Conservation (phyloP, 208 protist genomes). For the Trypanosoma grayi region DNA sequence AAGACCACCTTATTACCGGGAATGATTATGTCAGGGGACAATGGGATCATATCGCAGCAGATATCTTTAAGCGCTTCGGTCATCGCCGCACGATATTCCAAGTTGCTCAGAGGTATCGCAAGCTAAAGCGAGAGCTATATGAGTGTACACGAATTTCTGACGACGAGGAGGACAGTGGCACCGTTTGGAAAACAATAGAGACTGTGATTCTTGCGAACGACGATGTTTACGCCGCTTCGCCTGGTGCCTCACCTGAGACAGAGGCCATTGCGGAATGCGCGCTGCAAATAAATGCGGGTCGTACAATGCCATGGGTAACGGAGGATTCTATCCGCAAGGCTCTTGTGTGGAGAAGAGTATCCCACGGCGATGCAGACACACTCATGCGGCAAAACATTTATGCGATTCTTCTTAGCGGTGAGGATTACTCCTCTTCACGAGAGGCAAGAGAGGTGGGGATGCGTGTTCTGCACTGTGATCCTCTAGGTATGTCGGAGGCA, state of each 20-base stretch:
- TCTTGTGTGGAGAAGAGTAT: not conserved
- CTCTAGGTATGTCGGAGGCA: not conserved
- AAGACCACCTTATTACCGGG: constrained; percentile 29
- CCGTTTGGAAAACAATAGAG: not conserved
- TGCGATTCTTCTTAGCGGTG: constrained; percentile 7
- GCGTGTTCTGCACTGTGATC: constrained; percentile 4
- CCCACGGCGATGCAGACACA: not conserved
- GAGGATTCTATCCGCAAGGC: constrained; percentile 14
- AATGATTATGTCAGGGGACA: constrained; percentile 13
- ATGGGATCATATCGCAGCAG: constrained; percentile 29
- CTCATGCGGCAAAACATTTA: constrained; percentile 9
- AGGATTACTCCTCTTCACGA: constrained; percentile 5
- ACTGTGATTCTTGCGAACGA: not conserved
- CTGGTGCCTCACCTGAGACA: not conserved
- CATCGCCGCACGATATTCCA: constrained; percentile 33
- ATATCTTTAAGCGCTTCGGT: constrained; percentile 21
- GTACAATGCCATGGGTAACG: constrained; percentile 16
- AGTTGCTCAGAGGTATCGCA: constrained; percentile 41
- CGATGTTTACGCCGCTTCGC: too few relatives aligned
- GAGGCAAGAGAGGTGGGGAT: constrained; percentile 5
- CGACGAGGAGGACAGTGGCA: too few relatives aligned
- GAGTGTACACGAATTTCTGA: constrained; percentile 7
- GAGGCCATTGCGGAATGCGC: not conserved
- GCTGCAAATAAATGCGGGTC: not conserved
- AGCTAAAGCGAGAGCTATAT: constrained; percentile 19